These are phyloP conservation scores for Alternaria arborescens DNA, from an alignment of 2,329 filamentous ascomycete genomes.

Conservation along the genomic window DNA sequence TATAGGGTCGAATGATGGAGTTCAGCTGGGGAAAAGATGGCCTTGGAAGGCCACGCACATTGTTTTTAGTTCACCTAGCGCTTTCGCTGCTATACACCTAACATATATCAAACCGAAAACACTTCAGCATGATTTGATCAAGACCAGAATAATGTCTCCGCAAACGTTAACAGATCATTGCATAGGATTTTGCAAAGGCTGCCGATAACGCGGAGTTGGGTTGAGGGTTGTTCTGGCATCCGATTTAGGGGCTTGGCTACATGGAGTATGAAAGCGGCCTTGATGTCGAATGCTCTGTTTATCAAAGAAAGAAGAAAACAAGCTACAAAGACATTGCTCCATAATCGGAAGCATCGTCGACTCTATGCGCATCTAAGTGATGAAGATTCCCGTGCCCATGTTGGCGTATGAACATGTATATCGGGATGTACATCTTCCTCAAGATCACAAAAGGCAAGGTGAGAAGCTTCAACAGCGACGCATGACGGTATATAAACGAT, in stretches of 20 bases:
- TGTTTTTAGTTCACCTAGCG: slow-evolving; percentile 18
- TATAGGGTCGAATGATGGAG: slow-evolving; percentile 31
- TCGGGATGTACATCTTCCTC: not conserved
- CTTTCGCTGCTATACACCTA: slow-evolving; percentile 17
- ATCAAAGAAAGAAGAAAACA: not conserved
- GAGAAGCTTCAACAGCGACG: not conserved
- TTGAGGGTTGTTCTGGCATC: slow-evolving; percentile 31
- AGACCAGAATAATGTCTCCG: slow-evolving; percentile 13
- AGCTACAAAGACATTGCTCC: not conserved
- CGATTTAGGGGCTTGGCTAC: slow-evolving; percentile 36
- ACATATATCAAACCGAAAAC: slow-evolving; percentile 8
- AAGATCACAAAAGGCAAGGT: not conserved
- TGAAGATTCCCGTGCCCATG: not conserved
- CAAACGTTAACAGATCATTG: slow-evolving; percentile 15
- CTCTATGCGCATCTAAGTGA: not conserved
- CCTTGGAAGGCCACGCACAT: slow-evolving; percentile 17
- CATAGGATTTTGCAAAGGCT: slow-evolving; percentile 8
- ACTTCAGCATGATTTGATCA: not conserved
- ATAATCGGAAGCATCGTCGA: not conserved
- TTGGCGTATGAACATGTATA: not conserved
- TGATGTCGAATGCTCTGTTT: slow-evolving; percentile 36
- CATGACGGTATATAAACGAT: not conserved
- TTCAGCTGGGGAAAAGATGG: slow-evolving; percentile 13
- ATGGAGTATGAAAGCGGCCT: slow-evolving; percentile 28
- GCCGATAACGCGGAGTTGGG: slow-evolving; percentile 16